phyloP scores from a whole-genome alignment of 345 rosid species.

The Eucalyptus polyanthemos region DNA sequence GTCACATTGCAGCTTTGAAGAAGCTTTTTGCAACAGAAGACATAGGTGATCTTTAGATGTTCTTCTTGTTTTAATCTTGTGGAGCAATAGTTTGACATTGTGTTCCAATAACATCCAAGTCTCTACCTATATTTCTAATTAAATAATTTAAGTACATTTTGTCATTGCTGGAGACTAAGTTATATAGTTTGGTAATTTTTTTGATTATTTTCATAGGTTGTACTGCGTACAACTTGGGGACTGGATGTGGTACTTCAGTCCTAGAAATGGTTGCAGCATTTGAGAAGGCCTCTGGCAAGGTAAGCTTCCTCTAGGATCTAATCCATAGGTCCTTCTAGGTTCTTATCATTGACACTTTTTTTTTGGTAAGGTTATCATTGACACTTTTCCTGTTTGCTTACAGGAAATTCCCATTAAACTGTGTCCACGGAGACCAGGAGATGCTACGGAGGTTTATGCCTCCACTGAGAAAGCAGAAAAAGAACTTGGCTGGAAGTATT shows the following conservation, averaged over 20 bases:
- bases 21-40: conserved; percentile 45
- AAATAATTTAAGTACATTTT: background rate
- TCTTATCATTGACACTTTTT: background rate
- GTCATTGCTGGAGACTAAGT: background rate
- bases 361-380: background rate
- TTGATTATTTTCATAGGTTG: conserved; percentile 43
- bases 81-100: background rate
- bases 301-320: background rate
- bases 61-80: background rate
- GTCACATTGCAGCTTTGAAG: conserved; percentile 75
- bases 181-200: background rate
- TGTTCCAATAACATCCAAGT: background rate
- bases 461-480: conserved; percentile 61
- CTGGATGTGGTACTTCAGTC: conserved; percentile 78
- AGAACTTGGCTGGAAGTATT: conserved; percentile 92
- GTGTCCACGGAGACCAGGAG: conserved; percentile 86
- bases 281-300: conserved; percentile 90
- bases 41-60: conserved; percentile 33
- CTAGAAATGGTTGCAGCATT: conserved; percentile 93
- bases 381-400: background rate
- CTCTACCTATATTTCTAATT: background rate
- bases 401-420: conserved; percentile 82
- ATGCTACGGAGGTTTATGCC: conserved; percentile 86
- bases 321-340: background rate
- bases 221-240: conserved; percentile 79